Conservation (phyloP, 2,329 filamentous ascomycete species). For the Pseudofabraea citricarpa region DNA sequence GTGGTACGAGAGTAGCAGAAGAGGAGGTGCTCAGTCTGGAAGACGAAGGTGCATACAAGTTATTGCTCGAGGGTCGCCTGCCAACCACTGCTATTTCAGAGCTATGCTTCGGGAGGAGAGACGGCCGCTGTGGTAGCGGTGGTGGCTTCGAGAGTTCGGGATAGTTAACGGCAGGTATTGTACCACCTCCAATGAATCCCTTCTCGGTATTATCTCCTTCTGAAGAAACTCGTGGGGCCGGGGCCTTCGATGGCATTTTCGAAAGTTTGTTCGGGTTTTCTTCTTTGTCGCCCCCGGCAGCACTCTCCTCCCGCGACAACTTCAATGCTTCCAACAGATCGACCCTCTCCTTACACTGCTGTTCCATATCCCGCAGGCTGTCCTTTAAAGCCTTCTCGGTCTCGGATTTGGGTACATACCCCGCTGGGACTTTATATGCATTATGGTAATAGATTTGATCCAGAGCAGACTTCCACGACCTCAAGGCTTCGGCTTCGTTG, state of each 20-base stretch:
- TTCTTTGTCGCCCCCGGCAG: constrained; percentile 17
- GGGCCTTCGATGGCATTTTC: constrained; percentile 27
- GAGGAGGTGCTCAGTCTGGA: constrained; percentile 12
- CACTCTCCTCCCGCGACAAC: constrained; percentile 50
- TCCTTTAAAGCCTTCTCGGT: constrained; percentile 80
- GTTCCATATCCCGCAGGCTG: constrained; percentile 75
- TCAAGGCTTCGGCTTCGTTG: constrained; percentile 84
- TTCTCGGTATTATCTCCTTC: constrained; percentile 26
- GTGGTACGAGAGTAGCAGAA: constrained; percentile 15
- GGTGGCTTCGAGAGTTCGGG: constrained; percentile 68
- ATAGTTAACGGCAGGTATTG: constrained; percentile 76
- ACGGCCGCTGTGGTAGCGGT: constrained; percentile 52
- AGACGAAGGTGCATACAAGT: constrained; percentile 9
- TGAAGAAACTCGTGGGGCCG: constrained; percentile 16
- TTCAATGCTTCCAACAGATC: constrained; percentile 80
- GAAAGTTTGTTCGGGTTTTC: constrained; percentile 16
- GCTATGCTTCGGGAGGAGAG: constrained; percentile 40
- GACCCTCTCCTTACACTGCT: constrained; percentile 90
- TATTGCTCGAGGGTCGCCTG: constrained; percentile 9
- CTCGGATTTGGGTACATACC: constrained; percentile 68
- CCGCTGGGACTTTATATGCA: constrained; percentile 66
- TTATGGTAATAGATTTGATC: constrained; percentile 86
- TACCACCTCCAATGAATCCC: constrained; percentile 74
- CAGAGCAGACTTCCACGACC: constrained; percentile 85
- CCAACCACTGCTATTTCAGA: constrained; percentile 42